Evolutionary conservation across 257 asterid genomes (phyloP).

Genomic region (Solanum ahanhuiri): DNA sequence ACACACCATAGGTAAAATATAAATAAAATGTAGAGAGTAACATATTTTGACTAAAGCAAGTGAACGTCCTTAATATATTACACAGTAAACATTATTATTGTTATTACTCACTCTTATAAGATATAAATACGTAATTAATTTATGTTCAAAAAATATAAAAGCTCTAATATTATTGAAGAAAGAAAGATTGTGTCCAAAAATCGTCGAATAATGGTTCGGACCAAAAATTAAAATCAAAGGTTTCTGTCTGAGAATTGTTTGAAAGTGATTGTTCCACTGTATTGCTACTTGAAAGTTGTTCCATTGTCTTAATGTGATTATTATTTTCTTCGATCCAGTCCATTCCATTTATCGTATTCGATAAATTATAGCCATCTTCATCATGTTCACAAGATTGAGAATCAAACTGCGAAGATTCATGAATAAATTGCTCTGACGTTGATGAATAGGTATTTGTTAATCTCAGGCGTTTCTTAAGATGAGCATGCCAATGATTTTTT

Average conservation of each 20-base stretch:
- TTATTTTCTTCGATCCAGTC: not conserved
- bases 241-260: not conserved
- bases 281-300: not conserved
- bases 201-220: slow-evolving; percentile 10
- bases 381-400: not conserved
- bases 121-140: too few species aligned
- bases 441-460: not conserved
- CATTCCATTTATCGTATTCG: not conserved
- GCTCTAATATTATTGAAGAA: not conserved
- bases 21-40: too few species aligned
- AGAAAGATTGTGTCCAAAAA: not conserved
- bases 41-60: not conserved
- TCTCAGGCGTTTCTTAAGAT: slow-evolving; percentile 16
- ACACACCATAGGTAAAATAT: not conserved
- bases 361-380: not conserved
- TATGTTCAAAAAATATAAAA: not conserved
- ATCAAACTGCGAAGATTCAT: not conserved
- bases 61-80: not conserved
- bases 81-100: not conserved
- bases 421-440: not conserved
- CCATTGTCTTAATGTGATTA: not conserved
- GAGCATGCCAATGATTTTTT: slow-evolving; percentile 44
- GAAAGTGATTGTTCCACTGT: not conserved
- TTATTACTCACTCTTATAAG: not conserved
- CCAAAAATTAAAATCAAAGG: slow-evolving; percentile 6